Evolutionary conservation across 768 basidiomycete genomes (phyloP).

Genomic region (Rhizopogon salebrosus): DNA sequence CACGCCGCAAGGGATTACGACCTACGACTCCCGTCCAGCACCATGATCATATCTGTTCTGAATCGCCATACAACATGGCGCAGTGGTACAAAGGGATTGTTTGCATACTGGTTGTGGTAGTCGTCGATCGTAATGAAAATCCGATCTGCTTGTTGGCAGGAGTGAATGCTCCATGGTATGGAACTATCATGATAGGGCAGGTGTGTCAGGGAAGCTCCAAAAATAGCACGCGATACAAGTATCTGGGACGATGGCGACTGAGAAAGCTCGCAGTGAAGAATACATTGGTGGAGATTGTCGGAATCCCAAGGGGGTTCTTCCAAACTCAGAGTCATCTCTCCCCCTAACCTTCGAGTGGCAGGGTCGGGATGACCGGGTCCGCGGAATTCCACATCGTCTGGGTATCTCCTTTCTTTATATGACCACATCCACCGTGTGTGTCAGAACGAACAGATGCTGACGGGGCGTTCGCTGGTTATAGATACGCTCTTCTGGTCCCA

Average conservation of each 20-base stretch:
- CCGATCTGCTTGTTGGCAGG: neutral
- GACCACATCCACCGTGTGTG: neutral
- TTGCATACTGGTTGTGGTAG: neutral
- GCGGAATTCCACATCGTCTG: neutral
- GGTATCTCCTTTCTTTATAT: neutral
- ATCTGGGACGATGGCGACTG: constrained; percentile 8
- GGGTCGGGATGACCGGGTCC: constrained; percentile 1
- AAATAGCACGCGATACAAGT: neutral
- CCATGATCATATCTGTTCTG: neutral
- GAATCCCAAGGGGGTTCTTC: constrained; percentile 23
- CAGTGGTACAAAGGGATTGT: neutral
- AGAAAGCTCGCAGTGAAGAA: constrained; percentile 18
- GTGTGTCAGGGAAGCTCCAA: neutral
- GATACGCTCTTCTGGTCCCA: neutral
- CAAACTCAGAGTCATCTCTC: no score
- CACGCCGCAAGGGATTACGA: neutral
- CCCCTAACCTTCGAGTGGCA: no score
- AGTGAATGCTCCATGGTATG: neutral
- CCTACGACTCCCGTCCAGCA: neutral
- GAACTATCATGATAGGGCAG: neutral
- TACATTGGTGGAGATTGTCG: constrained; percentile 7
- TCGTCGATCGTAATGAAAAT: neutral
- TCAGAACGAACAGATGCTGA: constrained; percentile 1
- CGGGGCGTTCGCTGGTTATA: constrained; percentile 4
- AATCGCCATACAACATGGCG: neutral